Percentiles rank a stretch among this genome's conserved stretches.
phyloP scores from a whole-genome alignment of 352 stramenopile species.

The Globisporangium cylindrosporum region DNA sequence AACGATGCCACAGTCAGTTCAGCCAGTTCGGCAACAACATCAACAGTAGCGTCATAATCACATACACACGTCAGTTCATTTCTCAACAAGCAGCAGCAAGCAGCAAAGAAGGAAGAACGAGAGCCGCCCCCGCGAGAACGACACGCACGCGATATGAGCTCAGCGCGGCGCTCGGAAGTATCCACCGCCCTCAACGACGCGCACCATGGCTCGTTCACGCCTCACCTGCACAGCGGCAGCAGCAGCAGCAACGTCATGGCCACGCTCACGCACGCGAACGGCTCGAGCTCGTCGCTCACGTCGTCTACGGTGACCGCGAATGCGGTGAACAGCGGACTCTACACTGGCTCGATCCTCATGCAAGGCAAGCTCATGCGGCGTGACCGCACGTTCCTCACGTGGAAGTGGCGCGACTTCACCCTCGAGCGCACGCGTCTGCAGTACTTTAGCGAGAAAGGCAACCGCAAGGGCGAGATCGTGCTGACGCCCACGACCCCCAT shows the following conservation, averaged over 20 bases:
- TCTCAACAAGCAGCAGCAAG: constrained; percentile 1
- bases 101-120: not conserved
- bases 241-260: not conserved
- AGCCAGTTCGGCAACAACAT: not conserved
- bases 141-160: constrained; percentile 9
- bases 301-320: not conserved
- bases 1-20: constrained; percentile 1
- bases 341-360: constrained; percentile 39
- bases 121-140: not conserved
- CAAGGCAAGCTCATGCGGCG: constrained; percentile 74
- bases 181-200: constrained; percentile 17
- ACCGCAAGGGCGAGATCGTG: constrained; percentile 69
- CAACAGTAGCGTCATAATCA: not conserved
- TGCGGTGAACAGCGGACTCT: constrained; percentile 8
- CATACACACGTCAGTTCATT: constrained; percentile 1
- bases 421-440: constrained; percentile 65
- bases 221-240: not conserved
- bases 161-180: constrained; percentile 15
- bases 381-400: constrained; percentile 75
- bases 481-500: constrained; percentile 64
- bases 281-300: constrained; percentile 5
- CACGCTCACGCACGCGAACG: not conserved
- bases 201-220: constrained; percentile 11
- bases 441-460: constrained; percentile 77
- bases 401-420: constrained; percentile 83